Base-by-base conservation (phyloP, 306 rosid species). In the Oemleria cerasiformis region DNA sequence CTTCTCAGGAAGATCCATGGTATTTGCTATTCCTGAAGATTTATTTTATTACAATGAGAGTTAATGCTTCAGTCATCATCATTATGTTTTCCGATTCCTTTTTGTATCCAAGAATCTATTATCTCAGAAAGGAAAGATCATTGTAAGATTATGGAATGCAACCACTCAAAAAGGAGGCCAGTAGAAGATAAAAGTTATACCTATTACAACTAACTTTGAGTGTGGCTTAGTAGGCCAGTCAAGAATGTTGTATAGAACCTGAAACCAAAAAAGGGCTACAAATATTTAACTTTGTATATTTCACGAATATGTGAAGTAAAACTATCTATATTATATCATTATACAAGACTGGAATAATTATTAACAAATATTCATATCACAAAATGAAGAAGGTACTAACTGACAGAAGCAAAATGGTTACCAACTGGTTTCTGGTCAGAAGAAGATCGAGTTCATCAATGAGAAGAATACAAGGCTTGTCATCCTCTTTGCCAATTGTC, bases 1-100 rank as follows among this genome's bases (percentile, higher is more conserved):
- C 90, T 94, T 94, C 83, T 94, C 98, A 17, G 97, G 98, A 74
- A 94, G 97, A 77, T 94, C 96, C 98, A 94, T 91, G 51, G 98
- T 94, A 78, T 91, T 94, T 84, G 97, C 97, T 84, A 94, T 94
- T 70, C 98, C 98, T 91, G 83, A 79, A 83, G 50, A 67, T 19
- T 70, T 63, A 25, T 72, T 74, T 53, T 69, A 73, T 65, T 39
- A 73, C 20, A 15, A 51, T 73, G 65, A 70, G 20, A 68, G n/a
- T 55, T 44, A 72, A 64, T 55, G 77, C 44, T n/a, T 51, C 60
- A 51, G 65, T 64, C 51, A 65, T 71, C 55, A 77, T 30, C 36
- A 30, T 30, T 30, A 1, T 30, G 36, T 58, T 17, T 36, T 11
- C 17, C 59, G 0, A 2, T 49, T 21, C 55, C 20, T 39, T 34